Percentiles rank a stretch among this genome's conserved stretches.
These are phyloP conservation scores for Saccharomycopsis lassenensis DNA, from an alignment of 805 yeast species.

Conservation along the genomic window DNA sequence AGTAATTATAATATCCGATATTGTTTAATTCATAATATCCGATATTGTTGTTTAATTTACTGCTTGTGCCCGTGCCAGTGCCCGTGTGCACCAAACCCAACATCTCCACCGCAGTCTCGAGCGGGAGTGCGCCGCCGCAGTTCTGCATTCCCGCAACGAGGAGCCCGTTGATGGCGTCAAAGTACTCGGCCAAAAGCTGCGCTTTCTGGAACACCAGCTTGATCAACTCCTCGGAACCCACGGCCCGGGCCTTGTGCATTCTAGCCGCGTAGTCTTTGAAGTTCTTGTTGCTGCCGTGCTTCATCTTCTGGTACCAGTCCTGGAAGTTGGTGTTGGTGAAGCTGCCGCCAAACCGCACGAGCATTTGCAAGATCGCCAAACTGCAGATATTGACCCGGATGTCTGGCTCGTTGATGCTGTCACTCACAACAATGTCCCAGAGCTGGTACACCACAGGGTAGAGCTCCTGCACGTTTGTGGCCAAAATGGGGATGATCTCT, in stretches of 20 bases:
- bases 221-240: not conserved
- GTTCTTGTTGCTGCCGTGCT: constrained; percentile 5
- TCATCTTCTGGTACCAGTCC: constrained; percentile 32
- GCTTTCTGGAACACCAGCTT: constrained; percentile 5
- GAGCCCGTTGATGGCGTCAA: constrained; percentile 6
- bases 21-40: no score
- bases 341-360: constrained; percentile 31
- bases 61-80: not conserved
- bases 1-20: no score
- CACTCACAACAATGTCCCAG: constrained; percentile 36
- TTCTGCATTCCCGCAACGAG: constrained; percentile 5
- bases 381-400: constrained; percentile 24
- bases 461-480: constrained; percentile 35
- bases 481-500: constrained; percentile 38
- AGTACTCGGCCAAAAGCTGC: constrained; percentile 14
- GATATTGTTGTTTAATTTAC: no score
- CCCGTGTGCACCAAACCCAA: not conserved
- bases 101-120: not conserved
- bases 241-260: no score
- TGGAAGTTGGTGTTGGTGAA: constrained; percentile 37
- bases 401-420: constrained; percentile 18
- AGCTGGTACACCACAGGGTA: constrained; percentile 40
- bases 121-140: constrained; percentile 9
- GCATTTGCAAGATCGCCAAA: constrained; percentile 21
- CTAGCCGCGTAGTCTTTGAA: constrained; percentile 8